A percentile compares a stretch with the other conserved stretches of the same genome.
These are phyloP conservation scores for Anthostomella pinea DNA, from an alignment of 2,329 filamentous ascomycete species.

Conservation along the genomic window DNA sequence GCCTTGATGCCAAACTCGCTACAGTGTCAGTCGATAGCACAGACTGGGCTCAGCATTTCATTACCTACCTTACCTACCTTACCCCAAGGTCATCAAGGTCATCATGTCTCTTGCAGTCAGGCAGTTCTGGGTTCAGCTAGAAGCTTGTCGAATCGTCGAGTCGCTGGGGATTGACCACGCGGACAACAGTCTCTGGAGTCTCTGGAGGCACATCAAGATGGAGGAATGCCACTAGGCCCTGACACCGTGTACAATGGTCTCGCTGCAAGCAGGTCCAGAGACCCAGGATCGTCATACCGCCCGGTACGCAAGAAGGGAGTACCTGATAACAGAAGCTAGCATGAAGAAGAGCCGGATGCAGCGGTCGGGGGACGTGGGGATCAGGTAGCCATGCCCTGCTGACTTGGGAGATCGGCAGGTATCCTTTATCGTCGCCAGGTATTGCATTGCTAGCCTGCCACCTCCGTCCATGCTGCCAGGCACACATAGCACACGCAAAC, in stretches of 20 bases:
- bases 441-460: too few species aligned
- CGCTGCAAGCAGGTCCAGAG: slow-evolving; percentile 16
- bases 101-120: too few species aligned
- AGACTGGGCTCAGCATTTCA: slow-evolving; percentile 4
- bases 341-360: slow-evolving; percentile 4
- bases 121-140: slow-evolving; percentile 18
- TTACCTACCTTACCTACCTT: slow-evolving; percentile 1
- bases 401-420: slow-evolving; percentile 19
- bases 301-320: slow-evolving; percentile 24
- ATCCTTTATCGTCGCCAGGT: slow-evolving; percentile 22
- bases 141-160: slow-evolving; percentile 22
- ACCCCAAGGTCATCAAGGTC: slow-evolving; percentile 9
- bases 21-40: slow-evolving; percentile 11
- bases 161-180: slow-evolving; percentile 16
- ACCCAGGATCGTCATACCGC: slow-evolving; percentile 27
- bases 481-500: too few species aligned
- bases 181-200: slow-evolving; percentile 16
- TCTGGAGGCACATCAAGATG: slow-evolving; percentile 8
- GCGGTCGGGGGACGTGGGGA: slow-evolving; percentile 13
- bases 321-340: slow-evolving; percentile 19
- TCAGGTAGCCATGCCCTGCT: slow-evolving; percentile 20
- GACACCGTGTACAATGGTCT: slow-evolving; percentile 29
- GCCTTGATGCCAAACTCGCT: slow-evolving; percentile 12
- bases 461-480: too few species aligned
- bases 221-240: slow-evolving; percentile 23